Evolutionary conservation across 306 rosid genomes (phyloP).

Genomic region (Cicer pinnatifidum): DNA sequence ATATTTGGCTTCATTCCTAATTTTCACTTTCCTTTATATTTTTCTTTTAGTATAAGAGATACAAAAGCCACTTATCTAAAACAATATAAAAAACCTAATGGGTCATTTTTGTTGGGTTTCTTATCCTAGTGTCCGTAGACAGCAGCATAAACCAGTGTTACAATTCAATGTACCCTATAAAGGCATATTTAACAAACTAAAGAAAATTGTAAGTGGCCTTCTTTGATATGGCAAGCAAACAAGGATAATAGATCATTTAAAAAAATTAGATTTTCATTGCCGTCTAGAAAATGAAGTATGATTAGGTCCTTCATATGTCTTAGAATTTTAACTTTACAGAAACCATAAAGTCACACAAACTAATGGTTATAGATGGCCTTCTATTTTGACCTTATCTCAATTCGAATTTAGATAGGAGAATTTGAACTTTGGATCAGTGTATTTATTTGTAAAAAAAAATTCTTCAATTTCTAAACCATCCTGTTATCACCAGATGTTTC

Average conservation of each 20-base stretch:
- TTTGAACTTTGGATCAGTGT: slow-evolving; percentile 3
- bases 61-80: slow-evolving; percentile 8
- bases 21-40: slow-evolving; percentile 1
- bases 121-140: background rate
- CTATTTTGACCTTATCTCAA: background rate
- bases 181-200: background rate
- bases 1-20: background rate
- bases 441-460: background rate
- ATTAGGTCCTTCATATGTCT: background rate
- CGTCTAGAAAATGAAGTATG: background rate
- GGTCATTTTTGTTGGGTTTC: slow-evolving; percentile 29
- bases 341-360: slow-evolving; percentile 15
- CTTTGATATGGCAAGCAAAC: background rate
- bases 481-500: background rate
- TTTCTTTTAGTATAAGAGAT: background rate
- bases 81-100: background rate
- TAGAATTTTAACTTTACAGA: slow-evolving; percentile 14
- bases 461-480: slow-evolving; percentile 27
- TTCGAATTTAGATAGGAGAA: slow-evolving; percentile 13
- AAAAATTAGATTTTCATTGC: slow-evolving; percentile 13
- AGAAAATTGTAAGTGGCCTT: background rate
- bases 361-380: background rate
- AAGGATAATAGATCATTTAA: background rate
- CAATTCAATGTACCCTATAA: background rate
- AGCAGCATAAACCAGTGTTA: background rate